These are phyloP conservation scores for Rubus idaeus DNA, from an alignment of 306 rosid genomes.

Conservation along the genomic window DNA sequence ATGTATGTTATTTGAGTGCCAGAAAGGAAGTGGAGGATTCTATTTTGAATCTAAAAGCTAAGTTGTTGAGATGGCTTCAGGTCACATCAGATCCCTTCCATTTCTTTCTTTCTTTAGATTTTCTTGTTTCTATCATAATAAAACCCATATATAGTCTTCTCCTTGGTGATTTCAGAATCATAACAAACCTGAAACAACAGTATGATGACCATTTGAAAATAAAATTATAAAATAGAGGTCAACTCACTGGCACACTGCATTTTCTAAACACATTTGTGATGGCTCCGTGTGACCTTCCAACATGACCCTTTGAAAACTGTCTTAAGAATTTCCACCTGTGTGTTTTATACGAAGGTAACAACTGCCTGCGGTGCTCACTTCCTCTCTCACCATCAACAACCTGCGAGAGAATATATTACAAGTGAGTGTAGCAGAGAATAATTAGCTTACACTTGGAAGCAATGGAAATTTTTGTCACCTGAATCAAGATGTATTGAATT, in stretches of 20 bases:
- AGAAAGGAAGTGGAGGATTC: too few species aligned
- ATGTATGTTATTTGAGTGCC: too few species aligned
- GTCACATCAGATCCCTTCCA: too few species aligned
- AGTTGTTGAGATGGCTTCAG: too few species aligned
- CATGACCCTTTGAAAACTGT: conserved; percentile 51
- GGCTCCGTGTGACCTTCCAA: conserved; percentile 53
- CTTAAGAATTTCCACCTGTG: conserved; percentile 55
- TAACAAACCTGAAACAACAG: not conserved
- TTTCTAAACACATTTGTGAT: conserved; percentile 47
- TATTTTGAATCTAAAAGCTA: too few species aligned
- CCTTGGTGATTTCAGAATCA: not conserved
- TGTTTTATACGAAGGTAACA: conserved; percentile 86
- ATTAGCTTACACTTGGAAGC: too few species aligned
- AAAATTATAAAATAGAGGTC: not conserved
- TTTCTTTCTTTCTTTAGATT: too few species aligned
- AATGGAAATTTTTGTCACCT: too few species aligned
- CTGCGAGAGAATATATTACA: conserved; percentile 24
- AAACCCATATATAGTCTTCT: not conserved
- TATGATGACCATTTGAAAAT: not conserved
- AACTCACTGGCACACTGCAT: conserved; percentile 75
- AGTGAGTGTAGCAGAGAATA: too few species aligned
- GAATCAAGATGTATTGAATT: too few species aligned
- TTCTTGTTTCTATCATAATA: not conserved
- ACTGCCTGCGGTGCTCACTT: conserved; percentile 61
- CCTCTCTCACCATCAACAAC: conserved; percentile 88